A percentile compares a stretch with the other conserved stretches of the same genome.
Evolutionary conservation across 2,329 filamentous ascomycete genomes (phyloP).

Genomic region (Gaeumannomyces tritici): DNA sequence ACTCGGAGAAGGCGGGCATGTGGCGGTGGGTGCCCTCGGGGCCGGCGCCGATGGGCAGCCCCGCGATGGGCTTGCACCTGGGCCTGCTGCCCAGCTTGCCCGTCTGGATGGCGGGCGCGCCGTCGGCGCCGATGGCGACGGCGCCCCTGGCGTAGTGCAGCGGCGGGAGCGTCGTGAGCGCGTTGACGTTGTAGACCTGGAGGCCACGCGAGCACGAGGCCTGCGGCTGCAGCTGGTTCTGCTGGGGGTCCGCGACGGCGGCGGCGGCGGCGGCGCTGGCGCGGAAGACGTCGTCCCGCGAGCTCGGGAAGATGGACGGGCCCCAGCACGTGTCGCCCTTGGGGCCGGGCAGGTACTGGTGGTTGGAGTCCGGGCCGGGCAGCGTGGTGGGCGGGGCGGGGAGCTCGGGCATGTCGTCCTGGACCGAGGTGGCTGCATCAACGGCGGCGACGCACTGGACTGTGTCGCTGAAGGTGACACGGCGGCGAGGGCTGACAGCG

Average conservation of each 20-base stretch:
- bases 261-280: not conserved
- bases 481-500: not conserved
- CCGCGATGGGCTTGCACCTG: conserved; percentile 16
- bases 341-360: not conserved
- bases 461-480: not conserved
- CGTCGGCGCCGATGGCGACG: too few species aligned
- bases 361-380: too few species aligned
- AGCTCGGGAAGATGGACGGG: not conserved
- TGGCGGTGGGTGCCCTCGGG: conserved; percentile 22
- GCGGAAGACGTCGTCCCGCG: not conserved
- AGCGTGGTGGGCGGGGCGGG: too few species aligned
- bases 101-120: not conserved
- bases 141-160: not conserved
- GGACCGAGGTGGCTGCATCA: too few species aligned
- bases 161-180: not conserved
- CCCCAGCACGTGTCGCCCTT: not conserved
- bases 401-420: not conserved
- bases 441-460: not conserved
- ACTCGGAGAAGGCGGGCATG: conserved; percentile 5
- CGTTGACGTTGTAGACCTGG: not conserved
- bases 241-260: too few species aligned
- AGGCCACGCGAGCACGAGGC: not conserved
- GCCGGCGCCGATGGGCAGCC: conserved; percentile 30
- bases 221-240: not conserved
- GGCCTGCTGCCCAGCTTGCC: not conserved